These are phyloP conservation scores for Leccinum uliginosum DNA, from an alignment of 768 basidiomycete species.

Conservation along the genomic window DNA sequence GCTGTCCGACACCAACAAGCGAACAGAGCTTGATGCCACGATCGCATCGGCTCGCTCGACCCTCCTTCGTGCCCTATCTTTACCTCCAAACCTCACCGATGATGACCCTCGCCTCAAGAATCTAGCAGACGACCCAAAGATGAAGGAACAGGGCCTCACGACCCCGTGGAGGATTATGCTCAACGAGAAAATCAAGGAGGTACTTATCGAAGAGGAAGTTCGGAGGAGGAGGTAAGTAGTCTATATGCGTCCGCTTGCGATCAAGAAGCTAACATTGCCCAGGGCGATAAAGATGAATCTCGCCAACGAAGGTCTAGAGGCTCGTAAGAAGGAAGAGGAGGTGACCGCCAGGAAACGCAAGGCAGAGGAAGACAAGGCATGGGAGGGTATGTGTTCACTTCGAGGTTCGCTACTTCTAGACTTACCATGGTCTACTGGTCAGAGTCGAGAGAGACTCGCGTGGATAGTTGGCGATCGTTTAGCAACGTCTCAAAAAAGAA, in stretches of 20 bases:
- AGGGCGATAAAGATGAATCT: conserved; percentile 89
- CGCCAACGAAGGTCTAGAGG: conserved; percentile 89
- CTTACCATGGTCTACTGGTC: background rate
- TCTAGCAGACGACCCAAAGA: conserved; percentile 37
- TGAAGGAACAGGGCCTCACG: conserved; percentile 26
- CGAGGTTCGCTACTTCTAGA: background rate
- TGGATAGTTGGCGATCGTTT: conserved; percentile 82
- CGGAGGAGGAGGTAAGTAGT: conserved; percentile 69
- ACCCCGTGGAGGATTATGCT: conserved; percentile 69
- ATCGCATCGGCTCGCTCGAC: conserved; percentile 70
- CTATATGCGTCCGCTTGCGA: background rate
- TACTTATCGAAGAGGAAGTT: conserved; percentile 88
- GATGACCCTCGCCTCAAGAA: conserved; percentile 53
- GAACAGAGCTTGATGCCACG: conserved; percentile 76
- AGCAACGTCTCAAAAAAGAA: conserved; percentile 69
- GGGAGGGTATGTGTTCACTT: conserved; percentile 65
- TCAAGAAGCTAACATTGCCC: conserved; percentile 4
- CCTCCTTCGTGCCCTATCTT: conserved; percentile 57
- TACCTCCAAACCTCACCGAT: conserved; percentile 57
- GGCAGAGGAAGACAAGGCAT: conserved; percentile 79
- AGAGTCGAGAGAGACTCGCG: conserved; percentile 77
- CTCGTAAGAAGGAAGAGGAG: conserved; percentile 90
- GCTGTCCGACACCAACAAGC: conserved; percentile 70
- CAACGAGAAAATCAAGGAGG: conserved; percentile 69
- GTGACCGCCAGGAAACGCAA: conserved; percentile 74